phyloP scores from a whole-genome alignment of 768 basidiomycete species.

The Suillus lakei region DNA sequence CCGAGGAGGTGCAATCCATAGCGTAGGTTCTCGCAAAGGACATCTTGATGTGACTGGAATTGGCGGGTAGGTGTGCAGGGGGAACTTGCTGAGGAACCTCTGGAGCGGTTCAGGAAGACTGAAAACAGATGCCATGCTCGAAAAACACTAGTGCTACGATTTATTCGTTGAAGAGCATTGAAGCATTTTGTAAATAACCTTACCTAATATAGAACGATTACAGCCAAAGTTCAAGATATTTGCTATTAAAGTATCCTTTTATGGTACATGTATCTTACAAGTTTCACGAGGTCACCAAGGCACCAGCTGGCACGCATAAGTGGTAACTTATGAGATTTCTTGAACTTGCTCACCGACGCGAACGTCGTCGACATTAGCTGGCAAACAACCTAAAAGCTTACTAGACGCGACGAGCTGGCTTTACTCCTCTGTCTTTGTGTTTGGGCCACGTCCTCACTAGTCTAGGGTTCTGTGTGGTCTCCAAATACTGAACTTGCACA shows the following conservation, averaged over 20 bases:
- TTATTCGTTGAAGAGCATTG: not conserved
- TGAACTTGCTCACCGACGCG: not conserved
- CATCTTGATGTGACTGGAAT: conserved; percentile 33
- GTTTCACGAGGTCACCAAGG: not conserved
- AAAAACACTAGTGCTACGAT: not conserved
- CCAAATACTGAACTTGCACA: not conserved
- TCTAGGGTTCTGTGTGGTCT: not conserved
- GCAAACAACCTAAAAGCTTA: not conserved
- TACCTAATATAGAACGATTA: not conserved
- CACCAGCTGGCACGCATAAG: not conserved
- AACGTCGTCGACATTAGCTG: not conserved
- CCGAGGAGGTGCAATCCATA: conserved; percentile 69
- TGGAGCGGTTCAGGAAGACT: conserved; percentile 46
- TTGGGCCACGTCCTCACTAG: too few relatives aligned
- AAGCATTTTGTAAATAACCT: not conserved
- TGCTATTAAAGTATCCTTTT: not conserved
- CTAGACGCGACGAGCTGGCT: not conserved
- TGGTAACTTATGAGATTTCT: not conserved
- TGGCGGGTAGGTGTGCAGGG: conserved; percentile 57
- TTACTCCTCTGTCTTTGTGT: not conserved
- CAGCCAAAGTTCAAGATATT: not conserved
- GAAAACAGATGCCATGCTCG: conserved; percentile 18
- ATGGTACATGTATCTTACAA: not conserved
- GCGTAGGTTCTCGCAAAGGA: conserved; percentile 44
- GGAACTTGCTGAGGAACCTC: conserved; percentile 62